A percentile compares a stretch with the other conserved stretches of the same genome.
Evolutionary conservation across 2,329 filamentous ascomycete species (phyloP).

Genomic region (Aspergillus vadensis): DNA sequence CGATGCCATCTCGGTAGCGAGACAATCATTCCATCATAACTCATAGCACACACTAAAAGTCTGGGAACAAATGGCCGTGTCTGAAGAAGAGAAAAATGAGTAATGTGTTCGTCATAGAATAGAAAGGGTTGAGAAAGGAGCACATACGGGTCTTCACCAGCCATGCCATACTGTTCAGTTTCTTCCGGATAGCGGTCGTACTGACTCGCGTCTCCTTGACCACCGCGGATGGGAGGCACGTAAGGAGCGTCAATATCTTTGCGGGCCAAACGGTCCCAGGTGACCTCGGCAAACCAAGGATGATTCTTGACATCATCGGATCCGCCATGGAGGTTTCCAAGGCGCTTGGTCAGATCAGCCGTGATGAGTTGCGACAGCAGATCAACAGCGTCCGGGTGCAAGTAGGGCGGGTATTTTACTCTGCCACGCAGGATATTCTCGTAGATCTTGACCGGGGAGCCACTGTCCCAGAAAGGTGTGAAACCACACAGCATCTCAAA

Average conservation of each 20-base stretch:
- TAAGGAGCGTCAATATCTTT: constrained; percentile 99
- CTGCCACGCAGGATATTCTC: constrained; percentile 96
- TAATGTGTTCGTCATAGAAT: constrained; percentile 6
- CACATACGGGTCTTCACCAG: constrained; percentile 82
- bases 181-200: constrained; percentile 99
- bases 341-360: constrained; percentile 86
- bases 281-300: constrained; percentile 95
- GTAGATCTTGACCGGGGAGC: constrained; percentile 98
- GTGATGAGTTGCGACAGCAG: constrained; percentile 92
- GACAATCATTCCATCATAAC: constrained; percentile 36
- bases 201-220: constrained; percentile 91
- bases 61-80: constrained; percentile 72
- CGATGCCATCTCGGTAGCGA: constrained; percentile 16
- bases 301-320: constrained; percentile 93
- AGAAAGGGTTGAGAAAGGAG: background rate
- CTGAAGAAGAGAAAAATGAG: constrained; percentile 46
- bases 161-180: constrained; percentile 82
- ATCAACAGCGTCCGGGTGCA: constrained; percentile 91
- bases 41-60: constrained; percentile 60
- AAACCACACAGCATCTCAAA: constrained; percentile 99
- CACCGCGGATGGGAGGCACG: constrained; percentile 90
- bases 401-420: constrained; percentile 95
- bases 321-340: constrained; percentile 91
- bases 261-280: constrained; percentile 89
- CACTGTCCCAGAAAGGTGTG: constrained; percentile 98